phyloP scores from a whole-genome alignment of 148 eudicot genomes.

The Persicaria tinctoria region DNA sequence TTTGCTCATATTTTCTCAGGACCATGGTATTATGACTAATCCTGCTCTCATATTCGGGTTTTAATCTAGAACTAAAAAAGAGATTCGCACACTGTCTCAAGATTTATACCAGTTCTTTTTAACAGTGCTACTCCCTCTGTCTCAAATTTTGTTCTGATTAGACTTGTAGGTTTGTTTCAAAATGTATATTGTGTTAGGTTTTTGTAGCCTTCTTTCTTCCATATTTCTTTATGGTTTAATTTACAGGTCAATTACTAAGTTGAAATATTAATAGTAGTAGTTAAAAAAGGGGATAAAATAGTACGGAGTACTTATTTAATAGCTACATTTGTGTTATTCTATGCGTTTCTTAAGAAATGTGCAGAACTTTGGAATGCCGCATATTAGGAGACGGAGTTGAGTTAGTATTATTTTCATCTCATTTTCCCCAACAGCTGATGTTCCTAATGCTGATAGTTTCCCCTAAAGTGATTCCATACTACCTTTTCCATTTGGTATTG shows the following conservation, averaged over 20 bases:
- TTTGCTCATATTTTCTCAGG: not conserved
- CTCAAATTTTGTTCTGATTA: too few relatives aligned
- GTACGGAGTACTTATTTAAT: too few relatives aligned
- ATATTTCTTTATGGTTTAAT: too few relatives aligned
- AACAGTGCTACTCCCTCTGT: not conserved
- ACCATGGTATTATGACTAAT: not conserved
- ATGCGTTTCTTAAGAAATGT: too few relatives aligned
- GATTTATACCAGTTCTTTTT: not conserved
- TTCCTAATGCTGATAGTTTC: not conserved
- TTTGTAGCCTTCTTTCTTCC: too few relatives aligned
- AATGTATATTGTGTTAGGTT: too few relatives aligned
- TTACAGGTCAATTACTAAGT: too few relatives aligned
- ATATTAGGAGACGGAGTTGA: not conserved
- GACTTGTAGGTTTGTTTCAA: too few relatives aligned
- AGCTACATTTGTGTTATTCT: too few relatives aligned
- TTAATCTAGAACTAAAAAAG: not conserved
- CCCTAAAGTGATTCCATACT: not conserved
- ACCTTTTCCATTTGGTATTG: slow-evolving; percentile 2
- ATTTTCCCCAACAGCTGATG: not conserved
- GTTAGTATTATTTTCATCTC: not conserved
- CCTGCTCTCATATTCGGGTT: not conserved
- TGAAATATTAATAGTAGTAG: too few relatives aligned
- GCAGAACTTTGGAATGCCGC: too few relatives aligned
- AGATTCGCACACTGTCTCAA: not conserved
- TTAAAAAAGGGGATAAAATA: too few relatives aligned